Conservation (phyloP, 192 early-diverging fungal species). For the Coemansia sp. region DNA sequence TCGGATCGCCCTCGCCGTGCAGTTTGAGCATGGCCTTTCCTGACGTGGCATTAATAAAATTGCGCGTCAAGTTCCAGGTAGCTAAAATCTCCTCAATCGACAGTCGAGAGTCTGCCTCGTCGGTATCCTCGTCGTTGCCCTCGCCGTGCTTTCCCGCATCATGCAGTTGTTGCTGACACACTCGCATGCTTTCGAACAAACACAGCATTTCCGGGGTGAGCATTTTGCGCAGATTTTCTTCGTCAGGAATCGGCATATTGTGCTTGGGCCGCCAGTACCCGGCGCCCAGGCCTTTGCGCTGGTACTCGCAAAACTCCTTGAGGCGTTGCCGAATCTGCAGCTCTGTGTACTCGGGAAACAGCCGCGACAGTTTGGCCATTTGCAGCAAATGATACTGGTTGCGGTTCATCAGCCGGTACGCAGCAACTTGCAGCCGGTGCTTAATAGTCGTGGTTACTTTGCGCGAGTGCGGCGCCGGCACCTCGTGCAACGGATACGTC, state of each 20-base stretch:
- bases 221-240: conserved; percentile 89
- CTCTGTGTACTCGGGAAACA: conserved; percentile 86
- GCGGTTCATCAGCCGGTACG: conserved; percentile 83
- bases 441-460: conserved; percentile 86
- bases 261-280: conserved; percentile 92
- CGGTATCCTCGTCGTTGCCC: conserved; percentile 66
- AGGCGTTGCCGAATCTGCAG: conserved; percentile 85
- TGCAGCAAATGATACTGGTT: conserved; percentile 73
- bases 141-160: conserved; percentile 83
- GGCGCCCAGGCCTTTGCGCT: conserved; percentile 78
- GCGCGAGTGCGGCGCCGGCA: conserved; percentile 92
- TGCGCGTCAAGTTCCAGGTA: conserved; percentile 92
- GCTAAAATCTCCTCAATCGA: conserved; percentile 93
- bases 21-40: conserved; percentile 95
- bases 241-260: conserved; percentile 66
- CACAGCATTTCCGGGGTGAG: conserved; percentile 96
- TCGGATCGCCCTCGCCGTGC: conserved; percentile 95
- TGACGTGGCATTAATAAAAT: conserved; percentile 90
- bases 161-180: conserved; percentile 85
- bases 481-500: conserved; percentile 89
- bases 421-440: conserved; percentile 82
- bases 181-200: conserved; percentile 88
- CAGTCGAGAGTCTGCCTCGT: conserved; percentile 62
- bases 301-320: conserved; percentile 96
- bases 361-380: conserved; percentile 73